phyloP scores from a whole-genome alignment of 2,329 filamentous ascomycete genomes.

The Colletotrichum echinochloae region DNA sequence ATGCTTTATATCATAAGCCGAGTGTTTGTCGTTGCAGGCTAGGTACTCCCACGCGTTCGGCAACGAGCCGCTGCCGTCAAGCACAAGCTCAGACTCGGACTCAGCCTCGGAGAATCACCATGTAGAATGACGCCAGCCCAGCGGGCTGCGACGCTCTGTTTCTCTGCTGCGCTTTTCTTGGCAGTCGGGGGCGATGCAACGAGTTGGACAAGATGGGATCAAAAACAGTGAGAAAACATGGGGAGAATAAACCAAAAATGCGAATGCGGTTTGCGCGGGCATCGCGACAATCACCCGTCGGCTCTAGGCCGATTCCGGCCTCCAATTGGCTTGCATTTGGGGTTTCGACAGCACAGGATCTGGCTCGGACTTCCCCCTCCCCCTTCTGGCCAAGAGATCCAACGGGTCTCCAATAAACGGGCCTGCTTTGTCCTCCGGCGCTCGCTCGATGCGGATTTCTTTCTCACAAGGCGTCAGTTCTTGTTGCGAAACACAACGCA shows the following conservation, averaged over 20 bases:
- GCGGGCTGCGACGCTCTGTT: constrained; percentile 16
- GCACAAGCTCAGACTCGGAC: neutral
- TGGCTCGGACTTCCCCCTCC: constrained; percentile 25
- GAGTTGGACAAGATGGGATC: neutral
- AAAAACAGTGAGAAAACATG: neutral
- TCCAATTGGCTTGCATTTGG: neutral
- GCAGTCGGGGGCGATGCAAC: neutral
- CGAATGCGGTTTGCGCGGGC: neutral
- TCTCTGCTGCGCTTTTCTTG: constrained; percentile 23
- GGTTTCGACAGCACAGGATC: constrained; percentile 18
- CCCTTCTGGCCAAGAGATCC: constrained; percentile 31
- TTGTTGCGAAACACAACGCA: neutral
- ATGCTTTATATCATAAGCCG: constrained; percentile 20
- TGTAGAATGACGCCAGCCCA: constrained; percentile 27
- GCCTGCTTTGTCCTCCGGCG: constrained; percentile 1
- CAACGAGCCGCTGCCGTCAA: constrained; percentile 1
- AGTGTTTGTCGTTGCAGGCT: neutral
- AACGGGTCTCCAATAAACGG: constrained; percentile 21
- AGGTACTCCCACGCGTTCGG: neutral
- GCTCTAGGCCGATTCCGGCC: constrained; percentile 6
- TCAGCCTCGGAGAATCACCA: constrained; percentile 7
- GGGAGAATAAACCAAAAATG: no score
- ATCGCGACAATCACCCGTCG: constrained; percentile 17
- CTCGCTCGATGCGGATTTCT: neutral
- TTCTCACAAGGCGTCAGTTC: neutral